Percentiles rank a stretch among this genome's conserved stretches.
These are phyloP conservation scores for Alternaria postmessia DNA, from an alignment of 2,329 filamentous ascomycete species.

Conservation along the genomic window DNA sequence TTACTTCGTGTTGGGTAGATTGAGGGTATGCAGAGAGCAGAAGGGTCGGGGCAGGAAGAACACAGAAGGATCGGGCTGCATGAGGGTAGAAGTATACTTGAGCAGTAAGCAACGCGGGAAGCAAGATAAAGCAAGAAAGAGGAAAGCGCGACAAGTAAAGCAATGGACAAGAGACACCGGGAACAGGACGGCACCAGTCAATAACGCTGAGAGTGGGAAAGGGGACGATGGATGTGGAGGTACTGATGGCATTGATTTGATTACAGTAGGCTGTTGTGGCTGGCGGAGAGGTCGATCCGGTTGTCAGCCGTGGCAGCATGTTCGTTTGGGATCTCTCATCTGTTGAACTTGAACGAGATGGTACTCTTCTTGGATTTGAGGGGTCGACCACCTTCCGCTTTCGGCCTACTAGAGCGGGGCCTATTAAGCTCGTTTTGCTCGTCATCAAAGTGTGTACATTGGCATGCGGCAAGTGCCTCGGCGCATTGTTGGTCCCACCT, in stretches of 20 bases:
- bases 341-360: neutral
- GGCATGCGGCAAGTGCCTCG: neutral
- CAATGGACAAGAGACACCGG: too few species aligned
- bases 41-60: neutral
- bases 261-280: too few species aligned
- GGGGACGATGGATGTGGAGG: too few species aligned
- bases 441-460: neutral
- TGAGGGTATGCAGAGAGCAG: neutral
- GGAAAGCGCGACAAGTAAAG: too few species aligned
- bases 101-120: too few species aligned
- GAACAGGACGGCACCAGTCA: too few species aligned
- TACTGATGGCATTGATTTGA: too few species aligned
- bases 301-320: neutral
- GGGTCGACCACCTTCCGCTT: neutral
- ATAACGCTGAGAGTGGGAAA: too few species aligned
- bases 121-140: too few species aligned
- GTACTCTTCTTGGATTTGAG: neutral
- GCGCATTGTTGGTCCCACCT: neutral
- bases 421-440: neutral
- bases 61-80: neutral
- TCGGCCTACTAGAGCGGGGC: neutral
- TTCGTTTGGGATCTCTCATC: neutral
- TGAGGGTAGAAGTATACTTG: neutral
- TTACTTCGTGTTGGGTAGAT: neutral
- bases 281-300: neutral